Evolutionary conservation across 306 rosid species (phyloP).

Genomic region (Urtica urens): DNA sequence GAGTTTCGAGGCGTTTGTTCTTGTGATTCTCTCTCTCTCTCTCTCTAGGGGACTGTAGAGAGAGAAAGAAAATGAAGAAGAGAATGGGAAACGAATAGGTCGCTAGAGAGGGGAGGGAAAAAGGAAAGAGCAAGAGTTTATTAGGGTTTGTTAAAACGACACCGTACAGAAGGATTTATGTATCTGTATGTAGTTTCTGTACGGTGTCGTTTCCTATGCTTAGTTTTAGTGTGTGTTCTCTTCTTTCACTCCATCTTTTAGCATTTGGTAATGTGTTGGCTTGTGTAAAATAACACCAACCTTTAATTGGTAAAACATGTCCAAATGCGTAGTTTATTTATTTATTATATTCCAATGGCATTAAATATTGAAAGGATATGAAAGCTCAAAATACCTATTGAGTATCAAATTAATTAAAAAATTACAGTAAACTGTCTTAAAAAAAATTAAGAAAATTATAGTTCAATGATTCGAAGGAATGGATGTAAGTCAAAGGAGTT

Average conservation of each 20-base stretch:
- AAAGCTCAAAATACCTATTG: too few species aligned
- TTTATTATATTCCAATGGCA: too few species aligned
- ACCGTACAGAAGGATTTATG: not conserved
- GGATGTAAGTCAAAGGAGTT: too few species aligned
- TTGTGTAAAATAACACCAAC: too few species aligned
- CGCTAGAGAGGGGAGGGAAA: not conserved
- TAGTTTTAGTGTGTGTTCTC: not conserved
- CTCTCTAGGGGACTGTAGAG: conserved; percentile 11
- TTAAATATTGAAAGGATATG: too few species aligned
- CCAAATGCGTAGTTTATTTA: too few species aligned
- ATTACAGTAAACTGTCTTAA: too few species aligned
- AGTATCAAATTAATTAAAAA: too few species aligned
- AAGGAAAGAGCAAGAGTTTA: not conserved
- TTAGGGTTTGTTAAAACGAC: conserved; percentile 17
- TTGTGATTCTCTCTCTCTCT: conserved; percentile 19
- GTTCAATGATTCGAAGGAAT: too few species aligned
- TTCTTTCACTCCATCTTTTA: not conserved
- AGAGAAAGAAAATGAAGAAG: not conserved
- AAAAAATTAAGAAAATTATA: too few species aligned
- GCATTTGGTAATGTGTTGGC: not conserved
- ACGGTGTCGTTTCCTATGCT: conserved; percentile 3
- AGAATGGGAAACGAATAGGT: not conserved
- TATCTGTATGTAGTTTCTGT: not conserved
- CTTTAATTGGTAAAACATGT: too few species aligned
- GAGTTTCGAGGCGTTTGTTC: not conserved